phyloP scores from a whole-genome alignment of 768 basidiomycete genomes.

The Pleurotus tuber-regium region DNA sequence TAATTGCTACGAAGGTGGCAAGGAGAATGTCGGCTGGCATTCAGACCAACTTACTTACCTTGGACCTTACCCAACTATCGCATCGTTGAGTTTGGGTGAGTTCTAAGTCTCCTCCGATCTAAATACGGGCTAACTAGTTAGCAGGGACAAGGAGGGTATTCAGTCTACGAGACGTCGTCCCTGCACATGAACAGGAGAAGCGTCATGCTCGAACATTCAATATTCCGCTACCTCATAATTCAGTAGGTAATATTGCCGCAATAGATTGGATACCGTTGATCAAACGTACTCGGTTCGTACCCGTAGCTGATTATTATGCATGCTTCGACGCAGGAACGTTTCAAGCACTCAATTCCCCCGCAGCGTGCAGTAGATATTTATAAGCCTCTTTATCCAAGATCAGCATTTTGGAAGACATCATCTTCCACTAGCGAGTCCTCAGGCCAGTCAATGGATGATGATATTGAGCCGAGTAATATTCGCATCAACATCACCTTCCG shows the following conservation, averaged over 20 bases:
- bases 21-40: slow-evolving; percentile 81
- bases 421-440: neutral
- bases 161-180: slow-evolving; percentile 74
- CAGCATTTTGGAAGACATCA: neutral
- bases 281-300: slow-evolving; percentile 3
- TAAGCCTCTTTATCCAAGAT: slow-evolving; percentile 50
- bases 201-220: slow-evolving; percentile 74
- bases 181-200: slow-evolving; percentile 51
- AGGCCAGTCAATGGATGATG: neutral
- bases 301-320: slow-evolving; percentile 82
- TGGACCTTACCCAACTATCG: slow-evolving; percentile 84
- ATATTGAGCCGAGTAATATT: slow-evolving; percentile 53
- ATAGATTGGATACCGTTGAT: slow-evolving; percentile 1
- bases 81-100: slow-evolving; percentile 77
- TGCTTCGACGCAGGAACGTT: slow-evolving; percentile 77
- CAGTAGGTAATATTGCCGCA: slow-evolving; percentile 40
- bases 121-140: neutral
- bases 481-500: slow-evolving; percentile 87
- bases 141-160: slow-evolving; percentile 69
- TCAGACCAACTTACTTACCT: slow-evolving; percentile 80
- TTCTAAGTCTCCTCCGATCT: neutral
- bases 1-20: slow-evolving; percentile 80
- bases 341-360: slow-evolving; percentile 78
- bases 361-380: slow-evolving; percentile 71
- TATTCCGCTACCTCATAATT: slow-evolving; percentile 75